Evolutionary conservation across 805 yeast genomes (phyloP), one percentile per base, ranked within the genome.

Genomic region (Saturnispora galanensis): DNA sequence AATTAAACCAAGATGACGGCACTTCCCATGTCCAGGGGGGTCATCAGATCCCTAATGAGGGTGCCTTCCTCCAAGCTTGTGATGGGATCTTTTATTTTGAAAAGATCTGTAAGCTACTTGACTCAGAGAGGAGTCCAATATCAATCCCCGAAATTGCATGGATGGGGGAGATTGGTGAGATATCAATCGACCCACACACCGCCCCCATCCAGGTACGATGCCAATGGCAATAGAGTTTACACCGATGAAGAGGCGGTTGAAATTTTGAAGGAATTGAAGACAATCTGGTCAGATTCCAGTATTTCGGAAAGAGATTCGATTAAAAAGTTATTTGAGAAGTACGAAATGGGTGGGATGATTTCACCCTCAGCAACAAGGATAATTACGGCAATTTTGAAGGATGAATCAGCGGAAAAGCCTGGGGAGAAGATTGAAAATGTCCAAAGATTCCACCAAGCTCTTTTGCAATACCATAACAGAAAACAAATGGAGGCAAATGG

Each of bases 381-480:
- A 46, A 49, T 59, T 31, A 53, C 56, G 28, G 41, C 50, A 0
- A 57, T 61, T 37, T 45, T 59, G 35, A 56, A 56, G 9, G 64
- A 61, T 42, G 36, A 47, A n/a, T 49, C 48, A 13, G 50, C 58
- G 5, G 42, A 35, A 10, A 42, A 46, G 16, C 54, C 65, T 2
- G 64, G 63, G 9, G 58, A 58, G 37, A 58, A 58, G 33, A 54
- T 59, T 47, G 57, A 54, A 33, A 53, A 58, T 38, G 62, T 60
- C 32, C 62, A 59, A 37, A 50, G 44, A 17, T 60, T 58, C 48
- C 65, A 62, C 48, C 53, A 58, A 36, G 45, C 55, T 10, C 48
- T 61, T 39, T 49, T 58, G 56, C 57, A 60, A 18, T 60, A 58
- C 38, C 63, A 60, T 49, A 36, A 57, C 45, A 54, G 45, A 11